Evolutionary conservation across 2,329 filamentous ascomycete genomes (phyloP).

Genomic region (Cylindrodendrum hubeiense): DNA sequence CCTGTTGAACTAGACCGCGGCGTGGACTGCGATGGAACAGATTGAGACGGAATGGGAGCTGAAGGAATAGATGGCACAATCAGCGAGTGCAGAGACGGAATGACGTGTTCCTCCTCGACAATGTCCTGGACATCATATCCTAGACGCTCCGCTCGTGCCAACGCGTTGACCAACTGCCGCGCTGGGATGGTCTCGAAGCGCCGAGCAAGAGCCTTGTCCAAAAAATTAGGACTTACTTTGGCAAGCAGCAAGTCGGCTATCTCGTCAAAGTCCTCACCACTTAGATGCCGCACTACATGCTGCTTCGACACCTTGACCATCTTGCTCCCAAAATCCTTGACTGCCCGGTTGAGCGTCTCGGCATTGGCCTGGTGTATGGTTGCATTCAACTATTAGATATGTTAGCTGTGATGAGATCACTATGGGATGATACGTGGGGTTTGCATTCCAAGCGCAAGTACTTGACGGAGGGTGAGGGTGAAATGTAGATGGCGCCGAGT

Average conservation of each 20-base stretch:
- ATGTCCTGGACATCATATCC: slow-evolving; percentile 67
- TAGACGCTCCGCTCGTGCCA: slow-evolving; percentile 68
- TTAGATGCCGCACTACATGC: slow-evolving; percentile 58
- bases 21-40: slow-evolving; percentile 8
- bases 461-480: neutral
- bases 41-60: slow-evolving; percentile 15
- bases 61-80: slow-evolving; percentile 21
- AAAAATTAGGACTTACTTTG: slow-evolving; percentile 61
- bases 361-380: slow-evolving; percentile 59
- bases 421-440: slow-evolving; percentile 9
- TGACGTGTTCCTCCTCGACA: slow-evolving; percentile 59
- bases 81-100: slow-evolving; percentile 46
- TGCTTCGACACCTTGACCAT: slow-evolving; percentile 56
- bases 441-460: neutral
- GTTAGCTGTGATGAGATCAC: slow-evolving; percentile 39
- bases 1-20: neutral
- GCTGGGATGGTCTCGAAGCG: slow-evolving; percentile 67
- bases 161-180: slow-evolving; percentile 66
- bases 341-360: slow-evolving; percentile 51
- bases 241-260: slow-evolving; percentile 57
- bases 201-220: slow-evolving; percentile 64
- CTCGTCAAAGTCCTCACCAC: slow-evolving; percentile 57
- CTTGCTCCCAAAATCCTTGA: slow-evolving; percentile 60
- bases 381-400: slow-evolving; percentile 59
- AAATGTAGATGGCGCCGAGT: neutral